Percentiles rank a stretch among this genome's conserved stretches.
phyloP scores from a whole-genome alignment of 306 rosid species.

The Dalbergia oliveri region DNA sequence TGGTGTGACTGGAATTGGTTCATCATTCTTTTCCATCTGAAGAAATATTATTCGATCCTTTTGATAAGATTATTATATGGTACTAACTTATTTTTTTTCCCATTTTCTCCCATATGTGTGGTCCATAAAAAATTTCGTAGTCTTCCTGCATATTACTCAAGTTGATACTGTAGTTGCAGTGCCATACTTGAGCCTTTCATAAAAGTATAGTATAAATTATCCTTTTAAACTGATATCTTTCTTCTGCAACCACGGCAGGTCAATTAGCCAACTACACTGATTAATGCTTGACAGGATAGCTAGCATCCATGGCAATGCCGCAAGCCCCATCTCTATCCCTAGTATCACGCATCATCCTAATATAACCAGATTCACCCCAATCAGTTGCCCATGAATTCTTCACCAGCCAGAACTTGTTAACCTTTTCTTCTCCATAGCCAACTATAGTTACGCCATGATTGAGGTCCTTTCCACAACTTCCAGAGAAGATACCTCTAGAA shows the following conservation, averaged over 20 bases:
- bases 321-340: conserved; percentile 58
- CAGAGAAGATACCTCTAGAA: conserved; percentile 63
- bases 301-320: conserved; percentile 77
- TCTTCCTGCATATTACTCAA: conserved; percentile 30
- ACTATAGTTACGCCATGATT: conserved; percentile 74
- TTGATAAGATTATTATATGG: not conserved
- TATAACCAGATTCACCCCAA: conserved; percentile 80
- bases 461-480: conserved; percentile 64
- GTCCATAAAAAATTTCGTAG: not conserved
- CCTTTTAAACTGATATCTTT: conserved; percentile 39
- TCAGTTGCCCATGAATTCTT: conserved; percentile 77
- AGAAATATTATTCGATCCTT: not conserved
- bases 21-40: not conserved
- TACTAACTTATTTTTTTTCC: not conserved
- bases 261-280: conserved; percentile 34
- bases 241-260: conserved; percentile 34
- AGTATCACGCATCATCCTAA: conserved; percentile 55
- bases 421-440: conserved; percentile 69
- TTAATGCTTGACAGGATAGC: conserved; percentile 67
- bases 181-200: conserved; percentile 3
- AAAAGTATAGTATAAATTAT: not conserved
- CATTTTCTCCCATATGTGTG: not conserved
- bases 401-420: conserved; percentile 69
- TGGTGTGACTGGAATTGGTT: not conserved
- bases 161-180: not conserved